Evolutionary conservation across 129 eudicot genomes (phyloP).

Genomic region (Centella asiatica): DNA sequence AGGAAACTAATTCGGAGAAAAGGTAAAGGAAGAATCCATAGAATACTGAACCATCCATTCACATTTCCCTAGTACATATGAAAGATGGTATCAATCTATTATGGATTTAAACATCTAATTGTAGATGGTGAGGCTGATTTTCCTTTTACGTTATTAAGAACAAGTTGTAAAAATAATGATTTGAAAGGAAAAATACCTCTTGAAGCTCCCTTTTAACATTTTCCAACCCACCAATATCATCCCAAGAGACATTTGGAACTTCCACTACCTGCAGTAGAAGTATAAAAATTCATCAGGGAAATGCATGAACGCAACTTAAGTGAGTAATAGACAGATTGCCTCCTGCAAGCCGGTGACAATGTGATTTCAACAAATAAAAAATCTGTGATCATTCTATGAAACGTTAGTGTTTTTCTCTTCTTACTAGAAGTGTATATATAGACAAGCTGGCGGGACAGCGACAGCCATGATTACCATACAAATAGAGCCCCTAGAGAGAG

Average conservation of each 20-base stretch:
- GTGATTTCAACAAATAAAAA: not conserved
- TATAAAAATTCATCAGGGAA: not conserved
- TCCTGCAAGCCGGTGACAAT: not conserved
- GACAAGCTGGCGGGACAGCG: no score
- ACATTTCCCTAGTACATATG: no score
- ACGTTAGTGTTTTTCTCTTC: no score
- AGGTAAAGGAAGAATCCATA: no score
- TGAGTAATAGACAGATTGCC: not conserved
- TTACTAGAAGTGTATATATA: no score
- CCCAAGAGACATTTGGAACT: conserved; percentile 69
- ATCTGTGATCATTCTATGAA: no score
- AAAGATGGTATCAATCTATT: no score
- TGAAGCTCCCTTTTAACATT: conserved; percentile 76
- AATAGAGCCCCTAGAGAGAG: not conserved
- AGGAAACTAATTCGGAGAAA: no score
- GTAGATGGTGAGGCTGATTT: no score
- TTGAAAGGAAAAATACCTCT: conserved; percentile 35
- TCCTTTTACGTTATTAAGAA: no score
- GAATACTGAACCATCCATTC: not conserved
- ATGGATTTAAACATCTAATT: no score
- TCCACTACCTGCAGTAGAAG: conserved; percentile 55
- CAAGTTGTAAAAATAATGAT: no score
- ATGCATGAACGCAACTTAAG: not conserved
- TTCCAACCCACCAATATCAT: conserved; percentile 80
- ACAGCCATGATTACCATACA: not conserved